phyloP scores from a whole-genome alignment of 176 grass and related monocot species.

The Urochloa ruziziensis region DNA sequence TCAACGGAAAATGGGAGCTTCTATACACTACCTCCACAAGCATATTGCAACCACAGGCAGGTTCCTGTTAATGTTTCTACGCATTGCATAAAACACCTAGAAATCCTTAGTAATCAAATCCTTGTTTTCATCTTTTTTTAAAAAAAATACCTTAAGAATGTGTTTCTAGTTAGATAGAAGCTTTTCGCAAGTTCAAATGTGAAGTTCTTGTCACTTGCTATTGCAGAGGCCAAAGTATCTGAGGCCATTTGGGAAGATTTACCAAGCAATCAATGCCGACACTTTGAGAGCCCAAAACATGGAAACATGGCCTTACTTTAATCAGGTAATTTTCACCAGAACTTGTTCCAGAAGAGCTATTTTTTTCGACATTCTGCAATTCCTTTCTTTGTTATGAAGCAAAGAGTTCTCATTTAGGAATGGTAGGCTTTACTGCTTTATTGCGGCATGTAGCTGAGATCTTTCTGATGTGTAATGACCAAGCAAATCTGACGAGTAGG shows the following conservation, averaged over 20 bases:
- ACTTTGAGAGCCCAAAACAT: constrained; percentile 83
- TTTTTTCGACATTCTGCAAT: not conserved
- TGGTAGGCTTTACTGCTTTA: not conserved
- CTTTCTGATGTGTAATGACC: not conserved
- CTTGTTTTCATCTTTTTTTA: not conserved
- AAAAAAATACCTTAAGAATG: not conserved
- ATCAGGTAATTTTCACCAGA: constrained; percentile 60
- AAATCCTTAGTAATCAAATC: not conserved
- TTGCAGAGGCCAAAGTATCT: constrained; percentile 86
- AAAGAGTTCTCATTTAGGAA: not conserved
- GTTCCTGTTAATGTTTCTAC: not conserved
- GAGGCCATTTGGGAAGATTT: constrained; percentile 81
- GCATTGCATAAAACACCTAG: not conserved
- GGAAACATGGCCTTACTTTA: constrained; percentile 91
- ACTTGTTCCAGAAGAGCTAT: not conserved
- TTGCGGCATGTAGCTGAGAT: not conserved
- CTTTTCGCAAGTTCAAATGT: not conserved
- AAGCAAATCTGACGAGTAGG: not conserved
- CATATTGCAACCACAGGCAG: constrained; percentile 80
- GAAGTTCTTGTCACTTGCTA: not conserved
- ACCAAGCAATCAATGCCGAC: constrained; percentile 83
- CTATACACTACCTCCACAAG: constrained; percentile 84
- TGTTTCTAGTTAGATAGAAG: not conserved
- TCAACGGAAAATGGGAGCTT: constrained; percentile 97
- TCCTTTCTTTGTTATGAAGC: constrained; percentile 28